Conservation (phyloP, 2,329 filamentous ascomycete species). For the Zymoseptoria brevis region DNA sequence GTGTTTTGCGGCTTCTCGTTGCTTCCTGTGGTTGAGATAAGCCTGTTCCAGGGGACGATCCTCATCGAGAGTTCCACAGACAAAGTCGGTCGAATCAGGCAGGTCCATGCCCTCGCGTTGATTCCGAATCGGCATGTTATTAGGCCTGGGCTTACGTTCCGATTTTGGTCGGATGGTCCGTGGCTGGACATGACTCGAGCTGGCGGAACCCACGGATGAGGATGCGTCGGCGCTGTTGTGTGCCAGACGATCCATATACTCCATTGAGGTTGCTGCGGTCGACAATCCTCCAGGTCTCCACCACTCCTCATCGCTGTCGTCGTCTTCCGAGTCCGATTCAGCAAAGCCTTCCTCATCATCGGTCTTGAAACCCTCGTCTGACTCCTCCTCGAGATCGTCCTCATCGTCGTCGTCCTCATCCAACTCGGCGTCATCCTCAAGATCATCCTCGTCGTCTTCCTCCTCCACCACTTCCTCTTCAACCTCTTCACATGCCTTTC, state of each 20-base stretch:
- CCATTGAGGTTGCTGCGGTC: constrained; percentile 48
- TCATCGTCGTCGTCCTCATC: constrained; percentile 47
- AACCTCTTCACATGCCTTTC: constrained; percentile 76
- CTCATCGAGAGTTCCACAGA: constrained; percentile 96
- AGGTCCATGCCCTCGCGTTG: constrained; percentile 54
- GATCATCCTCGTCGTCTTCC: constrained; percentile 42
- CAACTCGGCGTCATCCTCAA: constrained; percentile 35
- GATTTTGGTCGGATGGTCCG: constrained; percentile 7
- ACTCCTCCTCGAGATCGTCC: constrained; percentile 51
- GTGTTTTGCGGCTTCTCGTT: constrained; percentile 72
- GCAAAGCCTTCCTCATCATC: constrained; percentile 69
- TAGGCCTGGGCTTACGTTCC: constrained; percentile 18
- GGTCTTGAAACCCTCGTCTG: constrained; percentile 66
- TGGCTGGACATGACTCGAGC: constrained; percentile 24
- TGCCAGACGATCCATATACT: constrained; percentile 41
- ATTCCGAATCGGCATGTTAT: constrained; percentile 32
- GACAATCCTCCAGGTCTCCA: constrained; percentile 53
- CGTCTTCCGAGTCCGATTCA: constrained; percentile 59
- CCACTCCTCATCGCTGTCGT: constrained; percentile 60
- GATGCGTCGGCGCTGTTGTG: constrained; percentile 42
- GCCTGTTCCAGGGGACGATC: constrained; percentile 90
- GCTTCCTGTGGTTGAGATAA: constrained; percentile 77
- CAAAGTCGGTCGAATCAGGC: constrained; percentile 95
- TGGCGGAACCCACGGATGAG: constrained; percentile 48
- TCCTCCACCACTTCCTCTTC: constrained; percentile 78